Conservation (phyloP, 148 eudicot species). For the Camellia lanceoleosa region DNA sequence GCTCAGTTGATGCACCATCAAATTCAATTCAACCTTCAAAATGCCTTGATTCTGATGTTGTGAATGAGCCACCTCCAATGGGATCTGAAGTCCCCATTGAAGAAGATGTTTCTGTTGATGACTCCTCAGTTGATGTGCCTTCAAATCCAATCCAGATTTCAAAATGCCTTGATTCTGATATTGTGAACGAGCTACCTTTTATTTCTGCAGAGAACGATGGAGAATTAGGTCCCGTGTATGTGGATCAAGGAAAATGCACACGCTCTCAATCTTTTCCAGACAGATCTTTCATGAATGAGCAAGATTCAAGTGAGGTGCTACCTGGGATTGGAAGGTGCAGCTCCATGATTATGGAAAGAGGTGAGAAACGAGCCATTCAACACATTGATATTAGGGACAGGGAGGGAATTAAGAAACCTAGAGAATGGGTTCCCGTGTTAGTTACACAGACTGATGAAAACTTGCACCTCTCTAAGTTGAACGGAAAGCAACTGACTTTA, state of each 20-base stretch:
- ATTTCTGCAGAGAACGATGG: constrained; percentile 25
- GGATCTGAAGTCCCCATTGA: too few relatives aligned
- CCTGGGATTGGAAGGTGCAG: constrained; percentile 39
- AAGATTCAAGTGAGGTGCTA: constrained; percentile 35
- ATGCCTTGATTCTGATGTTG: constrained; percentile 22
- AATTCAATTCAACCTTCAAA: constrained; percentile 21
- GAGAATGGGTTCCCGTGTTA: constrained; percentile 46
- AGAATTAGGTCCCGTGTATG: constrained; percentile 12
- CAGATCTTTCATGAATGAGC: constrained; percentile 34
- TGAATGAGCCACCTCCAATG: constrained; percentile 12
- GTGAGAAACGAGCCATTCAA: constrained; percentile 64
- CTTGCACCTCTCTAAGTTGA: constrained; percentile 32
- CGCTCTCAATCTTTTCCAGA: constrained; percentile 38
- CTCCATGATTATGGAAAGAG: constrained; percentile 43
- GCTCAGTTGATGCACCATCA: constrained; percentile 29
- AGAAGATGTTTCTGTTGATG: too few relatives aligned
- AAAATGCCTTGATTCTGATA: constrained; percentile 28
- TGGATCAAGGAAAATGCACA: constrained; percentile 24
- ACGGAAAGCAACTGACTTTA: constrained; percentile 25
- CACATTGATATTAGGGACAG: constrained; percentile 21
- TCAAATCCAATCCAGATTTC: constrained; percentile 8
- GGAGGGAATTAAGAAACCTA: constrained; percentile 57
- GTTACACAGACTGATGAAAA: constrained; percentile 38
- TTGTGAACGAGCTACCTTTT: constrained; percentile 17
- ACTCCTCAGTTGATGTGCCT: too few relatives aligned